Conservation (phyloP, 192 early-diverging fungal species). For the Coemansia sp. region DNA sequence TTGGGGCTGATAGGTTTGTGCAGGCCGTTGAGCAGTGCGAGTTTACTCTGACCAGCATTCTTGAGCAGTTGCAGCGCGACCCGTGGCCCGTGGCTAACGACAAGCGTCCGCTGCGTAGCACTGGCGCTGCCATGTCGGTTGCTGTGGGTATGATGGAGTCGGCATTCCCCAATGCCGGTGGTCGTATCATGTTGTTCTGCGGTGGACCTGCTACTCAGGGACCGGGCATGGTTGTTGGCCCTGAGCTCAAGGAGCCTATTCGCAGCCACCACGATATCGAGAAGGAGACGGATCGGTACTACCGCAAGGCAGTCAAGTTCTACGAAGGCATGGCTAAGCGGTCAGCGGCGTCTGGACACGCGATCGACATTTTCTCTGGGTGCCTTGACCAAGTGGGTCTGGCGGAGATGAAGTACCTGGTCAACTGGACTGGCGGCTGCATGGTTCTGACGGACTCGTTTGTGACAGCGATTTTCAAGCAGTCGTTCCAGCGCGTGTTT, state of each 20-base stretch:
- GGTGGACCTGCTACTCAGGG: conserved; percentile 95
- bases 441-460: conserved; percentile 98
- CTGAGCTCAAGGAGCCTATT: conserved; percentile 90
- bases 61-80: conserved; percentile 97
- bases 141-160: conserved; percentile 92
- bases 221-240: conserved; percentile 92
- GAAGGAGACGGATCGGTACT: conserved; percentile 90
- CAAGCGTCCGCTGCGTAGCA: conserved; percentile 90
- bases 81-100: conserved; percentile 94
- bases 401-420: conserved; percentile 94
- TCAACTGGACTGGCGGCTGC: conserved; percentile 85
- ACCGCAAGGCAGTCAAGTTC: conserved; percentile 94
- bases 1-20: conserved; percentile 74
- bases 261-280: conserved; percentile 99
- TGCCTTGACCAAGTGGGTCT: conserved; percentile 97
- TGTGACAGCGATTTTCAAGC: conserved; percentile 95
- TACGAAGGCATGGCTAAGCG: conserved; percentile 91
- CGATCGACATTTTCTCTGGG: conserved; percentile 97
- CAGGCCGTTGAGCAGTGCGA: conserved; percentile 94
- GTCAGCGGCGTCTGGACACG: conserved; percentile 83
- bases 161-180: conserved; percentile 90
- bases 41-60: conserved; percentile 90
- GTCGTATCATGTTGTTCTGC: conserved; percentile 89
- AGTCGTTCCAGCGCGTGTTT: conserved; percentile 95
- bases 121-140: conserved; percentile 92